Conservation (phyloP, 176 grass and related monocot genomes). For the Aegilops bicornis region DNA sequence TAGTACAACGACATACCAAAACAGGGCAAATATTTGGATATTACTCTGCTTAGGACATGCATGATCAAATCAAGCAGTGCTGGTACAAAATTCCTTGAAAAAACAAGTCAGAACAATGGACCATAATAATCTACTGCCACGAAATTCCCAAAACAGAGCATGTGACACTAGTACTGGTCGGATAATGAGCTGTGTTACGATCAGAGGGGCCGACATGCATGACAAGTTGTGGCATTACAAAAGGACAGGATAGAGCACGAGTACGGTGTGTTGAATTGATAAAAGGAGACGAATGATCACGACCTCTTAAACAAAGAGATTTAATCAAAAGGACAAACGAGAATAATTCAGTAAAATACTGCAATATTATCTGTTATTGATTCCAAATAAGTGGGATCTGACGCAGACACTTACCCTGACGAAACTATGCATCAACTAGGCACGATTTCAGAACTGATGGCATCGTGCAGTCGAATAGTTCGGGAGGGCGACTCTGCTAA, state of each 20-base stretch:
- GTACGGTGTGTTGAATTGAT: neutral
- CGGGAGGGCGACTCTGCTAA: no score
- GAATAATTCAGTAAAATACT: neutral
- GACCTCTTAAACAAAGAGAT: no score
- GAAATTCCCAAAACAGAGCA: no score
- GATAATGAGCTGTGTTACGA: neutral
- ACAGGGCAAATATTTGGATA: no score
- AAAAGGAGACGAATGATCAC: neutral
- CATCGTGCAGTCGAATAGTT: no score
- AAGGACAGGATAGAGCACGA: neutral
- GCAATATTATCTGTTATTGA: neutral
- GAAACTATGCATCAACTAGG: neutral
- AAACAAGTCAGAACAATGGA: no score
- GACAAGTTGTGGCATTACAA: no score
- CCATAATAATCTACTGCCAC: no score
- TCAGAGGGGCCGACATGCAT: neutral
- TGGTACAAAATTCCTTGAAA: no score
- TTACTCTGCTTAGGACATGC: neutral
- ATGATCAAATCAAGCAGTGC: no score
- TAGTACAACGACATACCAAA: no score
- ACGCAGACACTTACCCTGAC: neutral
- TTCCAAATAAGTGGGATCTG: neutral
- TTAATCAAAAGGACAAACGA: neutral
- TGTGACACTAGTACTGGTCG: no score
- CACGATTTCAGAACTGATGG: neutral